These are phyloP conservation scores for Beauveria rudraprayagi DNA, from an alignment of 2,329 filamentous ascomycete genomes.

Conservation along the genomic window DNA sequence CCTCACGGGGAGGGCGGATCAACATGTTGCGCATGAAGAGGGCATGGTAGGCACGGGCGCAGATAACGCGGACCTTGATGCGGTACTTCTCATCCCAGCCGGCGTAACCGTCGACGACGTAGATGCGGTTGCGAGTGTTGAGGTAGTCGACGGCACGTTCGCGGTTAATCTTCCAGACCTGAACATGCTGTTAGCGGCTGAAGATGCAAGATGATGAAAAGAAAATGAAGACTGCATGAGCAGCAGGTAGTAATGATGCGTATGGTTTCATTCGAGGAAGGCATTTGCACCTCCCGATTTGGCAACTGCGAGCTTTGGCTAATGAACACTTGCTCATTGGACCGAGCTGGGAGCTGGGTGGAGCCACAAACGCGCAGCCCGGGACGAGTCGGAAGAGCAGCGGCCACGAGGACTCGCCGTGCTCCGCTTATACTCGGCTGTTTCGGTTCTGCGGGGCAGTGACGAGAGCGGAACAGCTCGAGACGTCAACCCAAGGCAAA, in stretches of 20 bases:
- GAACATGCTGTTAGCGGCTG: conserved; percentile 23
- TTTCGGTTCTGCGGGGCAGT: conserved; percentile 10
- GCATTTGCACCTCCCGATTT: background rate
- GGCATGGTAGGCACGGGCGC: conserved; percentile 97
- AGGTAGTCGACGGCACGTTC: conserved; percentile 98
- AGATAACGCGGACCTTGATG: conserved; percentile 95
- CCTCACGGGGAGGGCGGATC: conserved; percentile 82
- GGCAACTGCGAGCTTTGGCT: conserved; percentile 2
- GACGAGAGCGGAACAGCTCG: conserved; percentile 6
- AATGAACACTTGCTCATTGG: conserved; percentile 9
- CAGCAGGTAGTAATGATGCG: background rate
- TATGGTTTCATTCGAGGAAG: background rate
- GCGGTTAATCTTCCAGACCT: conserved; percentile 99
- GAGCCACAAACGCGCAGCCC: background rate
- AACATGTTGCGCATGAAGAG: conserved; percentile 99
- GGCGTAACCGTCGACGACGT: conserved; percentile 93
- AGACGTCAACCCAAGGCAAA: background rate
- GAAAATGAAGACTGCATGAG: background rate
- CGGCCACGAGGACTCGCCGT: conserved; percentile 8
- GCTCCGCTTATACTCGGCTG: conserved; percentile 13
- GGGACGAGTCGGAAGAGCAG: conserved; percentile 11
- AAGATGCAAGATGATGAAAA: background rate
- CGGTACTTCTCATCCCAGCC: conserved; percentile 99
- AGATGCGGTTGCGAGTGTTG: conserved; percentile 97
- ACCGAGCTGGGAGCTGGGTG: background rate